Evolutionary conservation across 495 filamentous ascomycete species (phyloP).

Genomic region (Neurospora africana): DNA sequence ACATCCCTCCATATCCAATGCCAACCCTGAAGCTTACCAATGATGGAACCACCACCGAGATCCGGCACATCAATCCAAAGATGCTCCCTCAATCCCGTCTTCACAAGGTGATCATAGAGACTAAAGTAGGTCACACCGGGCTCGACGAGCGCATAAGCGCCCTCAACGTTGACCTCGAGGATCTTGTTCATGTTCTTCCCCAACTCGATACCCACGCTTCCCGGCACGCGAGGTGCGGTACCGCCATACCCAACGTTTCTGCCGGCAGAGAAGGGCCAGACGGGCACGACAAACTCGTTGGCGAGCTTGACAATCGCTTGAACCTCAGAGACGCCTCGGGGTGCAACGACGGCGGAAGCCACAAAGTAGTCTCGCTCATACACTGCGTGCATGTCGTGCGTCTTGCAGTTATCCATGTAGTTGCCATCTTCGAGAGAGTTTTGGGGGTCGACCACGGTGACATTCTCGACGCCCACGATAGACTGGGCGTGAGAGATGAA

Average conservation of each 20-base stretch:
- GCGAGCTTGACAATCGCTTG: slow-evolving; percentile 35
- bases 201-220: slow-evolving; percentile 44
- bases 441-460: not conserved
- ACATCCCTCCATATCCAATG: not conserved
- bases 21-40: not conserved
- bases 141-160: slow-evolving; percentile 44
- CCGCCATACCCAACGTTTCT: slow-evolving; percentile 50
- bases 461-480: not conserved
- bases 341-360: slow-evolving; percentile 40
- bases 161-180: slow-evolving; percentile 42
- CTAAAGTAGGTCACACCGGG: slow-evolving; percentile 48
- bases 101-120: slow-evolving; percentile 42
- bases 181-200: slow-evolving; percentile 46
- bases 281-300: slow-evolving; percentile 39
- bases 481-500: not conserved
- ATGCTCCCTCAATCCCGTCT: slow-evolving; percentile 18
- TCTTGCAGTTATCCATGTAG: slow-evolving; percentile 19
- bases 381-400: slow-evolving; percentile 44
- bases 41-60: slow-evolving; percentile 39
- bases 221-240: slow-evolving; percentile 42
- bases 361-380: slow-evolving; percentile 43
- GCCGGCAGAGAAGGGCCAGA: slow-evolving; percentile 46
- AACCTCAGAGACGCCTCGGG: slow-evolving; percentile 35
- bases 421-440: not conserved
- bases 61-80: slow-evolving; percentile 46